Percentiles rank a stretch among this genome's conserved stretches.
phyloP scores from a whole-genome alignment of 2,329 filamentous ascomycete species.

The Chaetomiaceae sp. region DNA sequence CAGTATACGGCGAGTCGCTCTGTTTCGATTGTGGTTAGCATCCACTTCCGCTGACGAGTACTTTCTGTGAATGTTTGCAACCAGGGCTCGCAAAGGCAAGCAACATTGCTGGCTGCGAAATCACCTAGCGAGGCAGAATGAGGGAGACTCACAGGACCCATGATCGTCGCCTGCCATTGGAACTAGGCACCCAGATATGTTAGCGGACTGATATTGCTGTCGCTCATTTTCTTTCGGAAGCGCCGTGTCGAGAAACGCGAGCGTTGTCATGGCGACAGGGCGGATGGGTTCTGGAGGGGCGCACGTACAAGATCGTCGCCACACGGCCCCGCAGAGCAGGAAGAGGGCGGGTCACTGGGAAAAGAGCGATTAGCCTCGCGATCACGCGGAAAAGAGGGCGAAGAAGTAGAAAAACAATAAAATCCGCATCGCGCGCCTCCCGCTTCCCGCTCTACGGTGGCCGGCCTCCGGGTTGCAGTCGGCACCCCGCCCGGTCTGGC shows the following conservation, averaged over 20 bases:
- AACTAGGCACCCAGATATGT: slow-evolving; percentile 56
- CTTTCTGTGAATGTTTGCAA: no score
- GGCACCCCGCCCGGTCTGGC: slow-evolving; percentile 21
- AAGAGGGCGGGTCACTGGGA: slow-evolving; percentile 89
- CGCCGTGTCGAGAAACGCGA: no score
- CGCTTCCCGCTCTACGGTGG: not conserved
- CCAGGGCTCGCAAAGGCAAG: no score
- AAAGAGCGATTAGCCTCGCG: slow-evolving; percentile 28
- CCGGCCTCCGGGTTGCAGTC: slow-evolving; percentile 4
- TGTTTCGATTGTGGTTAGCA: slow-evolving; percentile 33
- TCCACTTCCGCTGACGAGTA: slow-evolving; percentile 17
- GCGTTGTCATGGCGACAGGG: not conserved
- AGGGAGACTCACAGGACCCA: slow-evolving; percentile 81
- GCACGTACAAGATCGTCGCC: slow-evolving; percentile 91
- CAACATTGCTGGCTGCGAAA: no score
- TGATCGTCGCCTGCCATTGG: slow-evolving; percentile 99
- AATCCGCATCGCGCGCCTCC: not conserved
- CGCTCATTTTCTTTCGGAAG: no score
- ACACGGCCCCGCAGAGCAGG: slow-evolving; percentile 94
- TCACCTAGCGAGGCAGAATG: no score
- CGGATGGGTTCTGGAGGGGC: slow-evolving; percentile 25
- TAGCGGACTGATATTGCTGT: slow-evolving; percentile 15
- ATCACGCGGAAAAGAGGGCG: no score
- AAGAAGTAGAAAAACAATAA: not conserved
- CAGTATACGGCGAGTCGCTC: slow-evolving; percentile 95